Percentiles rank a stretch among this genome's conserved stretches.
These are phyloP conservation scores for Gilbertella persicaria DNA, from an alignment of 371 early-diverging fungal genomes.

Conservation along the genomic window DNA sequence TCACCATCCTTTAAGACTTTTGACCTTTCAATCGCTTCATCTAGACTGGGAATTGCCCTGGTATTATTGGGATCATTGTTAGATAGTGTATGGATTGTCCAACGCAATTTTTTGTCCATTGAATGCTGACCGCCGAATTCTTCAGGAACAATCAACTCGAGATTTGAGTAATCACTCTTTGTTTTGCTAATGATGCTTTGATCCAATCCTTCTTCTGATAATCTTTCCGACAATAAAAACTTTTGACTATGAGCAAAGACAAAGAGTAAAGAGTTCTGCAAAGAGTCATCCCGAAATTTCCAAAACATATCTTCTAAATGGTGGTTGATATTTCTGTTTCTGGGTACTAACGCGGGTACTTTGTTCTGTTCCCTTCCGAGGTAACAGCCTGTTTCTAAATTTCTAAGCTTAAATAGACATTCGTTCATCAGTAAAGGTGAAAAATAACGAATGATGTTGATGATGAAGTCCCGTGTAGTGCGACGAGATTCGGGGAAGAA, in stretches of 20 bases:
- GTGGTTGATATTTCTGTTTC: background rate
- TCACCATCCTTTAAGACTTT: background rate
- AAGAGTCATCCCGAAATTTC: background rate
- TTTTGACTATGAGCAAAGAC: background rate
- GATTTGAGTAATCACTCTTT: no score
- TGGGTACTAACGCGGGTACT: background rate
- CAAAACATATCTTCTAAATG: no score
- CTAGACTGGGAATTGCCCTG: no score
- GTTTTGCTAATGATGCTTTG: no score
- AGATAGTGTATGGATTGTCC: no score
- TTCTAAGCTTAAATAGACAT: constrained; percentile 2
- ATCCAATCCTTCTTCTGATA: no score
- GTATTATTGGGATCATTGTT: no score
- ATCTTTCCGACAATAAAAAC: no score
- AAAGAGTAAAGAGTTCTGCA: background rate
- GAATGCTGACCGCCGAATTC: no score
- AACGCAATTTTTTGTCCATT: no score
- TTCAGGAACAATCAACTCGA: no score
- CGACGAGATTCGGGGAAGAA: constrained; percentile 8
- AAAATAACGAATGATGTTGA: constrained; percentile 6
- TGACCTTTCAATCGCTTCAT: no score
- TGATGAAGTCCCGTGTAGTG: constrained; percentile 1
- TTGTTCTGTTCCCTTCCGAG: background rate
- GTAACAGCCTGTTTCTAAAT: constrained; percentile 1
- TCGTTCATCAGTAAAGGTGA: background rate